phyloP scores from a whole-genome alignment of 2,329 filamentous ascomycete genomes.

The Talaromyces sp. region DNA sequence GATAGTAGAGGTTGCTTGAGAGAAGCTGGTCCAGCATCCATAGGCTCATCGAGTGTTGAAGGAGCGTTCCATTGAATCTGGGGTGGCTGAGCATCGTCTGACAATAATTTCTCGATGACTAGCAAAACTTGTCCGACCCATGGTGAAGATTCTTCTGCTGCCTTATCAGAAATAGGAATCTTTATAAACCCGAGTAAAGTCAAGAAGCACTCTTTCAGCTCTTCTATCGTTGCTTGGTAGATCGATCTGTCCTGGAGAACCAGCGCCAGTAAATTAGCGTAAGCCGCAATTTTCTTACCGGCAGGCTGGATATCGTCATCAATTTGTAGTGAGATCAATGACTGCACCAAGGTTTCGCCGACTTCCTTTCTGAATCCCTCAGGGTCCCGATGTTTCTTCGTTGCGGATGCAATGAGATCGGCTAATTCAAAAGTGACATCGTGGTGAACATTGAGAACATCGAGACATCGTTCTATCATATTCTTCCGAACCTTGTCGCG shows the following conservation, averaged over 20 bases:
- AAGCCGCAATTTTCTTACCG: constrained; percentile 76
- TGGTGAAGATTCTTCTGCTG: constrained; percentile 74
- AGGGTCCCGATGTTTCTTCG: constrained; percentile 59
- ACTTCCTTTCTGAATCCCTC: constrained; percentile 65
- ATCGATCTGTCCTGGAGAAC: constrained; percentile 80
- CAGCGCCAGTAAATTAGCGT: constrained; percentile 85
- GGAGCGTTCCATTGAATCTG: constrained; percentile 67
- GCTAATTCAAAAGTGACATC: constrained; percentile 86
- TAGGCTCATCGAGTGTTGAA: constrained; percentile 42
- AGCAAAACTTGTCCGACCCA: constrained; percentile 91
- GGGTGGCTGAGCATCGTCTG: constrained; percentile 78
- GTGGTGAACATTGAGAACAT: constrained; percentile 83
- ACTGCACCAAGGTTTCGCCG: constrained; percentile 77
- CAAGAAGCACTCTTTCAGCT: constrained; percentile 71
- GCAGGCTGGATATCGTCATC: constrained; percentile 55
- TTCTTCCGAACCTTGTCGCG: constrained; percentile 69
- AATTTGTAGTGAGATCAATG: constrained; percentile 66
- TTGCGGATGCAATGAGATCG: constrained; percentile 75
- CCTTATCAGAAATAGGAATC: constrained; percentile 56
- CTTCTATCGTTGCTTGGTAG: constrained; percentile 70
- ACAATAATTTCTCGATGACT: constrained; percentile 84
- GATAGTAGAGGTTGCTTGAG: constrained; percentile 62
- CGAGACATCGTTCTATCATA: constrained; percentile 83
- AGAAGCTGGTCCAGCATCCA: constrained; percentile 52
- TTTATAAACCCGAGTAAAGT: constrained; percentile 77